These are phyloP conservation scores for Ceratobasidium sp. DNA, from an alignment of 1,284 basidiomycete species.

Conservation along the genomic window DNA sequence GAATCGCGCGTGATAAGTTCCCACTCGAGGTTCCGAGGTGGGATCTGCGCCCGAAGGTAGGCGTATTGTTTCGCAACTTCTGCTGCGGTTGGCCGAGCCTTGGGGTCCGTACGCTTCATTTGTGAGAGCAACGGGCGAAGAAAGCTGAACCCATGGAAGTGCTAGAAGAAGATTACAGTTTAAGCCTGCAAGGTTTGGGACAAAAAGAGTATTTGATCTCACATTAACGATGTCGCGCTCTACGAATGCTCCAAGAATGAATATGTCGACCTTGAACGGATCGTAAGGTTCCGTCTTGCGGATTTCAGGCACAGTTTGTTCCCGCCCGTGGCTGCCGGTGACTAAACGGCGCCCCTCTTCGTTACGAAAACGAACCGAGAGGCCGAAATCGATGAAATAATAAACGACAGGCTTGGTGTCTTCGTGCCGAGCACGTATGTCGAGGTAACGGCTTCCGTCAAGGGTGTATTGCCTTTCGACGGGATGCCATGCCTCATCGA, in stretches of 20 bases:
- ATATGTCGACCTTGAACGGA: constrained; percentile 48
- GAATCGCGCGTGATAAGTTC: no score
- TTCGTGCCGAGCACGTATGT: background rate
- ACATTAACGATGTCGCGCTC: constrained; percentile 34
- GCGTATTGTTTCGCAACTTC: no score
- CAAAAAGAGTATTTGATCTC: background rate
- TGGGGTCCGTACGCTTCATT: background rate
- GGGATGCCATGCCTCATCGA: constrained; percentile 34
- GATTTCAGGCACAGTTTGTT: constrained; percentile 41
- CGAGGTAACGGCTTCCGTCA: background rate
- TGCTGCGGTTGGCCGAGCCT: background rate
- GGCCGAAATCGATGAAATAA: constrained; percentile 47
- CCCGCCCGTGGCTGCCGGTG: constrained; percentile 6
- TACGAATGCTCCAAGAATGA: constrained; percentile 38
- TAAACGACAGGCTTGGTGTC: constrained; percentile 11
- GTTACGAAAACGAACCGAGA: constrained; percentile 27
- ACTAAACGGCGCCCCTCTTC: constrained; percentile 9
- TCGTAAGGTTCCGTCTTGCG: constrained; percentile 29
- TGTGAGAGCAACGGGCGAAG: background rate
- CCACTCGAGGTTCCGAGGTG: no score
- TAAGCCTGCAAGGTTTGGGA: background rate
- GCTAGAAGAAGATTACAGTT: background rate
- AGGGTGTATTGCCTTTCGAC: background rate
- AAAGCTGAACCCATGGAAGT: background rate
- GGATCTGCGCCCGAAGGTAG: no score